Conservation (phyloP, 208 protist genomes). For the Porcisia hertigi region DNA sequence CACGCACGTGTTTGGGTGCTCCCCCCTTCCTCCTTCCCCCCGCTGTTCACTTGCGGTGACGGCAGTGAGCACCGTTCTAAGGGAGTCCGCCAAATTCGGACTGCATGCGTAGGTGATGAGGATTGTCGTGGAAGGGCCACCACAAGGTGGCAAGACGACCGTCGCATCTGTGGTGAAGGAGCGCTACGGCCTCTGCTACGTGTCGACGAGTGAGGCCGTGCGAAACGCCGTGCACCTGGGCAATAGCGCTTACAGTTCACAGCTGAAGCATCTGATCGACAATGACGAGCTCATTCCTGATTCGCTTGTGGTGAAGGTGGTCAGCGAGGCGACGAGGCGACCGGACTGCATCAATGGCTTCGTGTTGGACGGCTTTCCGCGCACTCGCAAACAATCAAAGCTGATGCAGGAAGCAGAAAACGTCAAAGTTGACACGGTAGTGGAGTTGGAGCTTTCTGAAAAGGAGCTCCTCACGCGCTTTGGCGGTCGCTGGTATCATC, state of each 20-base stretch:
- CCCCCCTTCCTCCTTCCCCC: not conserved
- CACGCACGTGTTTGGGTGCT: not conserved
- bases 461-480: constrained; percentile 76
- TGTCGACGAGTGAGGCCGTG: constrained; percentile 70
- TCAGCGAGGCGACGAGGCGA: constrained; percentile 66
- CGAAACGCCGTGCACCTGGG: constrained; percentile 68
- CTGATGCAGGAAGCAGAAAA: constrained; percentile 50
- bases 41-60: not conserved
- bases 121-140: constrained; percentile 79
- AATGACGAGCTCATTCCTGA: constrained; percentile 71
- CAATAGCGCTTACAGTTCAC: constrained; percentile 47
- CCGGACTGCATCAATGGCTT: constrained; percentile 90
- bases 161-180: constrained; percentile 80
- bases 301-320: constrained; percentile 61
- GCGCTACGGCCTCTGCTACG: constrained; percentile 85
- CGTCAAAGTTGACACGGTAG: constrained; percentile 65
- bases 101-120: constrained; percentile 37
- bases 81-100: not conserved
- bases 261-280: constrained; percentile 66
- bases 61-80: too few relatives aligned
- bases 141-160: constrained; percentile 77
- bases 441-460: constrained; percentile 77
- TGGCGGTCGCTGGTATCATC: constrained; percentile 85
- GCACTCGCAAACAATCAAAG: constrained; percentile 69
- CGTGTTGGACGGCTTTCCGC: constrained; percentile 89